Percentiles rank a stretch among this genome's conserved stretches.
phyloP scores from a whole-genome alignment of 2,329 filamentous ascomycete species.

The Phoma sp. region DNA sequence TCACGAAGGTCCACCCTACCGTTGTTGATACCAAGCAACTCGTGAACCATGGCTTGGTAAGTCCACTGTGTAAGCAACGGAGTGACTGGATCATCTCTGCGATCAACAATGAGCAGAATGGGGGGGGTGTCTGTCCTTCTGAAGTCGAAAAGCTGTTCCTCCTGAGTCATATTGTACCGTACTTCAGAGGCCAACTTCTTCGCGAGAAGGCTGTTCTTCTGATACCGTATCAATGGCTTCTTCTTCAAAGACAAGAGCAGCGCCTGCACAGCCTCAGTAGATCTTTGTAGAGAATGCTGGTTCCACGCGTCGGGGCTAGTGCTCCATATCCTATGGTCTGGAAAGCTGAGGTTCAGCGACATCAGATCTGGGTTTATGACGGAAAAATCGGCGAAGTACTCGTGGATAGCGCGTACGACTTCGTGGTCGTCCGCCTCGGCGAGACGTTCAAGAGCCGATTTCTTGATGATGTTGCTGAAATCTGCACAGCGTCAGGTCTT shows the following conservation, averaged over 20 bases:
- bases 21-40: conserved; percentile 90
- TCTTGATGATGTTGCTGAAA: conserved; percentile 97
- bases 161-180: conserved; percentile 90
- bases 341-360: conserved; percentile 75
- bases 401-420: conserved; percentile 90
- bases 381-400: conserved; percentile 95
- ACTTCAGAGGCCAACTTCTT: conserved; percentile 95
- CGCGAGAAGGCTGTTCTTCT: conserved; percentile 85
- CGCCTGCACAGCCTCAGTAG: conserved; percentile 85
- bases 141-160: conserved; percentile 96
- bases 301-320: conserved; percentile 87
- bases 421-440: conserved; percentile 98
- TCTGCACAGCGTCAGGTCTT: conserved; percentile 55
- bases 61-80: conserved; percentile 97
- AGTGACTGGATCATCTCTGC: conserved; percentile 92
- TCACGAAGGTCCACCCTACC: conserved; percentile 89
- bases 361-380: conserved; percentile 95
- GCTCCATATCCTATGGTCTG: conserved; percentile 80
- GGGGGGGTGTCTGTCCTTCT: conserved; percentile 92
- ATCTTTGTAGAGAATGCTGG: conserved; percentile 81
- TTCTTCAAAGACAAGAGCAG: conserved; percentile 91
- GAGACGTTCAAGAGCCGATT: conserved; percentile 89
- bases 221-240: conserved; percentile 91
- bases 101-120: conserved; percentile 86
- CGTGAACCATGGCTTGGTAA: conserved; percentile 99